A percentile compares a stretch with the other conserved stretches of the same genome.
These are phyloP conservation scores for Rhodotorula kratochvilovae DNA, from an alignment of 768 basidiomycete genomes.

Conservation along the genomic window DNA sequence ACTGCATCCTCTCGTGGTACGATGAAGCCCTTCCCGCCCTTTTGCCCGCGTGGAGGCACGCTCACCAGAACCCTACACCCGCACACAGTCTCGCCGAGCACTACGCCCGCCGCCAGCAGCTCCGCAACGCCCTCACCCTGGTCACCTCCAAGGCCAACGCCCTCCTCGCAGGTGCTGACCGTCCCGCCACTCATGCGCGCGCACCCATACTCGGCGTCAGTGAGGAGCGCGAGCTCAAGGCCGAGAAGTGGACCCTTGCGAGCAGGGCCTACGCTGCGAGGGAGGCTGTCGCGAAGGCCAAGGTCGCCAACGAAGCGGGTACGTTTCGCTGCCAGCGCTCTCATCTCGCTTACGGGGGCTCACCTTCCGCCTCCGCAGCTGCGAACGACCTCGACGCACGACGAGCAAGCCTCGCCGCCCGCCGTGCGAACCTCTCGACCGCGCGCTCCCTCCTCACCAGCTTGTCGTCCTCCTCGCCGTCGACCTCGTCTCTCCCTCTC, in stretches of 20 bases:
- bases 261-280: constrained; percentile 9
- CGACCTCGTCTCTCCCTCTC: constrained; percentile 2
- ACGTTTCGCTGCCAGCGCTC: too few relatives aligned
- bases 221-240: constrained; percentile 28
- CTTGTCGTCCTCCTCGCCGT: not conserved
- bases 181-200: not conserved
- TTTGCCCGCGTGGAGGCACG: not conserved
- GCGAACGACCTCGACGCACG: not conserved
- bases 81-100: constrained; percentile 20
- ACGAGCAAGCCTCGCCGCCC: not conserved
- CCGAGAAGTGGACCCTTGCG: constrained; percentile 22
- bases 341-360: too few relatives aligned
- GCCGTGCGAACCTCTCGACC: constrained; percentile 22
- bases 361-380: not conserved
- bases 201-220: constrained; percentile 4
- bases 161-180: constrained; percentile 6
- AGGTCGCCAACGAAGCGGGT: not conserved
- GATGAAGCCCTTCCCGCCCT: not conserved
- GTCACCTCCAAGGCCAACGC: constrained; percentile 9
- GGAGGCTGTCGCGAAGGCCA: constrained; percentile 8
- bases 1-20: constrained; percentile 21
- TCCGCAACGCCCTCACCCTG: constrained; percentile 20
- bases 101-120: constrained; percentile 9
- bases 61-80: not conserved
- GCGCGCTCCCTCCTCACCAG: constrained; percentile 22